phyloP scores from a whole-genome alignment of 148 eudicot species.

The Agrostemma githago region DNA sequence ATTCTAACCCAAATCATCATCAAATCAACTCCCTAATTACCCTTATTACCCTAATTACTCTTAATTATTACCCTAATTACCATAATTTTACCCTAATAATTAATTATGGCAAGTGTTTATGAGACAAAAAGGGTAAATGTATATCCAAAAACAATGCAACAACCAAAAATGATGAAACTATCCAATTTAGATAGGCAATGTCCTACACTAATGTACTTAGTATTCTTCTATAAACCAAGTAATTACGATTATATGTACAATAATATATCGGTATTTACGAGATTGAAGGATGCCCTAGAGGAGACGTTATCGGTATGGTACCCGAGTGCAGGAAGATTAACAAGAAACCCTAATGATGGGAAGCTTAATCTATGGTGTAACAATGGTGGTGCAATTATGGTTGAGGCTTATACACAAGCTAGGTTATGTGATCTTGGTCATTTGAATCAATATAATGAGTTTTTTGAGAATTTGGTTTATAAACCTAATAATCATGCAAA shows the following conservation, averaged over 20 bases:
- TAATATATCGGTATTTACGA: constrained; percentile 20
- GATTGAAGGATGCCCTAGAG: constrained; percentile 22
- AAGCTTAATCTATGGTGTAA: constrained; percentile 37
- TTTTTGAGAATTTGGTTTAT: constrained; percentile 35
- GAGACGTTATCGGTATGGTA: constrained; percentile 31
- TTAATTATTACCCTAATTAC: no score
- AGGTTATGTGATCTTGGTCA: constrained; percentile 25
- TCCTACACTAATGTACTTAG: constrained; percentile 36
- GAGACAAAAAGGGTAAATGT: constrained; percentile 33
- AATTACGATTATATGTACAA: neutral
- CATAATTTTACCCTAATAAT: no score
- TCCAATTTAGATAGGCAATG: constrained; percentile 38
- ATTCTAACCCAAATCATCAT: constrained; percentile 17
- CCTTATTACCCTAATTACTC: neutral
- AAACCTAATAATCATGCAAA: constrained; percentile 24
- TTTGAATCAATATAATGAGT: constrained; percentile 21
- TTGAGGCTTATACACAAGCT: constrained; percentile 27
- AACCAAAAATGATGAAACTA: constrained; percentile 26
- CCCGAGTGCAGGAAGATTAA: constrained; percentile 28
- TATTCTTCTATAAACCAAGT: constrained; percentile 27
- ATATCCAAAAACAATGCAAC: constrained; percentile 31
- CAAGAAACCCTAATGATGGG: constrained; percentile 32
- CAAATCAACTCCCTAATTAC: constrained; percentile 3
- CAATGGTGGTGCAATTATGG: constrained; percentile 34
- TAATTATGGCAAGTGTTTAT: constrained; percentile 27